These are phyloP conservation scores for Gynandropsis gynandra DNA, from an alignment of 345 rosid species.

Conservation along the genomic window DNA sequence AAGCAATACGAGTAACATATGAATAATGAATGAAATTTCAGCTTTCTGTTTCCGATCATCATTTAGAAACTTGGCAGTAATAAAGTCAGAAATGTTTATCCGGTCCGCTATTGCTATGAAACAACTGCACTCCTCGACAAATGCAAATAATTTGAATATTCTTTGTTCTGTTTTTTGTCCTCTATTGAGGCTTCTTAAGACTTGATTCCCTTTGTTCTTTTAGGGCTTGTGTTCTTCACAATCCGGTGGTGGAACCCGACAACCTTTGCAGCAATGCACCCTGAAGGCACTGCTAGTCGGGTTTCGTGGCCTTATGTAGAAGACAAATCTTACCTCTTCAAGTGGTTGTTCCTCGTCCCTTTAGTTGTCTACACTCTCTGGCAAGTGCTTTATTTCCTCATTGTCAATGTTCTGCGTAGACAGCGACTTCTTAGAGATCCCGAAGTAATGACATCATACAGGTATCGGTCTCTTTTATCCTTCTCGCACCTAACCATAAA, in stretches of 20 bases:
- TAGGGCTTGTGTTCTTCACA: slow-evolving; percentile 88
- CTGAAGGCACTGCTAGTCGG: slow-evolving; percentile 58
- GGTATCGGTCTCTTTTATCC: slow-evolving; percentile 31
- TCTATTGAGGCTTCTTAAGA: neutral
- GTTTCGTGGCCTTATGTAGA: slow-evolving; percentile 86
- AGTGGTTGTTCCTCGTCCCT: slow-evolving; percentile 86
- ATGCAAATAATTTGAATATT: too few relatives aligned
- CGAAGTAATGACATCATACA: slow-evolving; percentile 98
- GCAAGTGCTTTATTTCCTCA: slow-evolving; percentile 85
- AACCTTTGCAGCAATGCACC: slow-evolving; percentile 87
- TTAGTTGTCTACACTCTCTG: slow-evolving; percentile 77
- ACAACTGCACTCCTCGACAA: too few relatives aligned
- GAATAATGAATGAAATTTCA: neutral
- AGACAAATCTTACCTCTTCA: slow-evolving; percentile 63
- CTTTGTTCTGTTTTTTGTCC: neutral
- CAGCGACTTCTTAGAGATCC: slow-evolving; percentile 93
- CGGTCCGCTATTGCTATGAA: too few relatives aligned
- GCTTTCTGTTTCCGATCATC: slow-evolving; percentile 1
- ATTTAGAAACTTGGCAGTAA: too few relatives aligned
- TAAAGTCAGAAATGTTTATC: too few relatives aligned
- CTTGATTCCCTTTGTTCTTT: neutral
- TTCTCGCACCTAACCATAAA: neutral
- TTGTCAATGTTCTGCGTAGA: slow-evolving; percentile 82
- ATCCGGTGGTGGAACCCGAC: slow-evolving; percentile 97
- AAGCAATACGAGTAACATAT: neutral